Evolutionary conservation across 371 early-diverging fungal species (phyloP), one percentile per base, ranked within the genome.

Genomic region (Apophysomyces ossiformis): DNA sequence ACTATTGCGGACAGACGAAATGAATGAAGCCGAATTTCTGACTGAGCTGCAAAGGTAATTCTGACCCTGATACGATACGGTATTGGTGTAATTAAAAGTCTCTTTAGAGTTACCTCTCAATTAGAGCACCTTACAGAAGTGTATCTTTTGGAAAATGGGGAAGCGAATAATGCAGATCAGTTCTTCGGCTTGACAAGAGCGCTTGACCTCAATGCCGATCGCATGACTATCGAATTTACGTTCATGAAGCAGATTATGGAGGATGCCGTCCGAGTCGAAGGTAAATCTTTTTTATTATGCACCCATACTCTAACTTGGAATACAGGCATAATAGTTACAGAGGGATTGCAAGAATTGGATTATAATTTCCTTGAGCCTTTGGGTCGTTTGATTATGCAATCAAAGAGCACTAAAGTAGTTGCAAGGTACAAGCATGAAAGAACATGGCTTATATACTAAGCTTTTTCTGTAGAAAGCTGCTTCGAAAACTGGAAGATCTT

Each of bases 1-100:
- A 36, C 70, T 89, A 13, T 63, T 93, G 67, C 85, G 92, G 60
- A 88, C 87, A 36, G 92, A 93, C 63, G 91, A 92, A 41, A 72
- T 89, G 58, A 84, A 86, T 43, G 88, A 91, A 38, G 64, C 77
- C 1, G 88, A 89, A 11, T 82, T 82, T 36, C 71, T 91, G 18
- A 70, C 80, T 18, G 90, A 91, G 60, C 57, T 92, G 47, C 86
- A 89, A 39, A 77, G 70, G 70, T 69, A 65, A 21, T 36, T 41
- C 5, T 41, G 41, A 32, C 36, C 12, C 11, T 50, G 26, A 7
- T 0, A 57, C 57, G 9, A 64, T 16, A 9, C 16, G 13, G 39
- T 0, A 13, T 7, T 39, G 32, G 4, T 18, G 1, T 9, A 4
- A 21, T 50, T 50, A 11, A 21, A 7, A 5, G 2, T 46, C 32